Base-by-base conservation (phyloP, 2,329 filamentous ascomycete genomes). In the Botrytis aclada region DNA sequence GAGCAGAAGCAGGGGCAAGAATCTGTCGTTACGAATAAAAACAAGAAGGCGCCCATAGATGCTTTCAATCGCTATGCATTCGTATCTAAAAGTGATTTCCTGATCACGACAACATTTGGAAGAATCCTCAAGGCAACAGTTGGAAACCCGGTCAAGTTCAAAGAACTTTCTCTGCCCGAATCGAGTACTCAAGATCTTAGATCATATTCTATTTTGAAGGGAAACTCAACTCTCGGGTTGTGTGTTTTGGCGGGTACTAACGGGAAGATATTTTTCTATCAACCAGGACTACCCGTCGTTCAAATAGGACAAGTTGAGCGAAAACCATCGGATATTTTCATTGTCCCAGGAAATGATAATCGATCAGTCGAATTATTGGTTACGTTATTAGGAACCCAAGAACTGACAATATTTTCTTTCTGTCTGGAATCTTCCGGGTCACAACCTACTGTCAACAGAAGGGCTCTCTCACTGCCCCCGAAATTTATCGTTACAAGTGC, bases 1-100 rank as follows among this genome's bases (percentile, higher is more conserved):
- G 2, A 22, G 25, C 25, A 37, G 29, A 18, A 72, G 37, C 29
- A 45, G 9, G 47, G 45, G n/a, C 29, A 66, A 41, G n/a, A 29
- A 6, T 34, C 34, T 1, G n/a, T 32, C 18, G 37, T 29, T 29
- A 47, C 39, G 69, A 80, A 78, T 47, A 81, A 76, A 80, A 80
- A 78, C 47, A 81, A 76, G 80, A 87, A 79, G 78, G 75, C 75
- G 29, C 70, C 75, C 4, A 83, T 82, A 63, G 83, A 87, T 70
- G 81, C 83, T 16, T 87, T 92, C 73, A 87, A 88, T 72, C 85
- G 87, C 61, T 94, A 92, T 78, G 86, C 87, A 37, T 92, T 93
- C 73, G 79, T 92, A 4, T 85, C 85, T 0, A 81, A 86, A 4
- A 80, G 84, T 5, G 80, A 82, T 2, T 78, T 93, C 4, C 80